Base-by-base conservation (phyloP, 192 early-diverging fungal genomes). In the Polychytrium aggregatum region DNA sequence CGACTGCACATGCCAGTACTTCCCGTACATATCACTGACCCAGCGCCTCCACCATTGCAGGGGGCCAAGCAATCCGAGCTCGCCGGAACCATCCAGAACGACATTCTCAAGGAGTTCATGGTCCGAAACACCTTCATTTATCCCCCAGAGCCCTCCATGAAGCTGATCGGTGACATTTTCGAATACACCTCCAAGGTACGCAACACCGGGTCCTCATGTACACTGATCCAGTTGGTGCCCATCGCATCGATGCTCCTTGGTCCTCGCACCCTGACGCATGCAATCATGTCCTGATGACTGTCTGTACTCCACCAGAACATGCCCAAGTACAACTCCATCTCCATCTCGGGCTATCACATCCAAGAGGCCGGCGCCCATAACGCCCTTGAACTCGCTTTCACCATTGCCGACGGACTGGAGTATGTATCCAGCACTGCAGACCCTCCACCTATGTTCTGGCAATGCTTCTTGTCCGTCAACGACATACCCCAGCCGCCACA, bases 321-420 rank as follows among this genome's bases (percentile, higher is more conserved):
- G 88, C 88, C 88, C 29, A 85, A 85, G 65, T 92, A 89, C 71
- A 92, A 92, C 75, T 89, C 86, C 43, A 91, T 91, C 53, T 91
- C 88, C n/a, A 91, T 91, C 46, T 91, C 88, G 3, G 88, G 88
- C 34, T 91, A 91, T 60, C 88, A 91, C 53, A 85, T 91, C 72
- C 88, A 91, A 63, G 88, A 91, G 56, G 86, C 88, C 27, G 88
- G 88, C 26, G 88, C 86, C 26, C 81, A 91, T 55, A 82, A 79
- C 50, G 84, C 83, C n/a, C 74, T 89, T 21, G 88, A 91, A 66
- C 71, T 87, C 44, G 86, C 88, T n/a, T 91, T 91, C 60, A 91
- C 88, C 1, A 81, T 91, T 46, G 88, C 88, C 21, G 88, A 91
- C 56, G 88, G 88, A 27, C 56, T 91, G 46, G 85, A 91, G 57